Conservation (phyloP, 352 stramenopile genomes). For the Detonula confervacea region DNA sequence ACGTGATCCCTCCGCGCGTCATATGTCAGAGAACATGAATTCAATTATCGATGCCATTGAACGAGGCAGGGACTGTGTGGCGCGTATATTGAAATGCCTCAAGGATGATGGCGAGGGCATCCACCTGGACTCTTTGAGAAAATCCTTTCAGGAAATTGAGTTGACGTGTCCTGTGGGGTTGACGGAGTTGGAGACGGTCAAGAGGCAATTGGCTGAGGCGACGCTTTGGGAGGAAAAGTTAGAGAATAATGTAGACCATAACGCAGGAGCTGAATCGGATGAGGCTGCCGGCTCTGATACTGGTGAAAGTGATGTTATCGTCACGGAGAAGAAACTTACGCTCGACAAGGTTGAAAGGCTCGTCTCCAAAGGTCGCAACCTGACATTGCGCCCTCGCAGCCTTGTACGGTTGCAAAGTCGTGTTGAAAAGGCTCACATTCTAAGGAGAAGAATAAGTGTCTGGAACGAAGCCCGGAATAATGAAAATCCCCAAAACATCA, state of each 20-base stretch:
- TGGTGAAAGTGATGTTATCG: conserved; percentile 39
- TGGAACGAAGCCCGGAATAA: conserved; percentile 63
- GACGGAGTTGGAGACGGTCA: conserved; percentile 57
- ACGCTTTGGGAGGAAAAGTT: conserved; percentile 67
- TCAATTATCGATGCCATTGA: conserved; percentile 67
- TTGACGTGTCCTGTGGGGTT: conserved; percentile 52
- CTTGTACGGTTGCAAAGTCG: conserved; percentile 49
- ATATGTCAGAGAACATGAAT: conserved; percentile 69
- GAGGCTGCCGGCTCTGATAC: conserved; percentile 41
- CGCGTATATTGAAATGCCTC: conserved; percentile 60
- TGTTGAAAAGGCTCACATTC: conserved; percentile 46
- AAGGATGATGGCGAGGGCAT: conserved; percentile 68
- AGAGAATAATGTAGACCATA: conserved; percentile 49
- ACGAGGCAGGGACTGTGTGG: conserved; percentile 59
- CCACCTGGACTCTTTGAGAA: conserved; percentile 63
- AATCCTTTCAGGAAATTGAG: conserved; percentile 56
- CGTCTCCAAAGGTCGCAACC: conserved; percentile 44
- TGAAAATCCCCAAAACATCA: conserved; percentile 60
- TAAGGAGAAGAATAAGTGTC: conserved; percentile 47
- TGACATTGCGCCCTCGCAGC: conserved; percentile 50
- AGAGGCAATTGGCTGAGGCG: conserved; percentile 50
- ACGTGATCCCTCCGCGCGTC: conserved; percentile 59
- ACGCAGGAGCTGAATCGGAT: too few relatives aligned
- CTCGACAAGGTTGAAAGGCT: conserved; percentile 62
- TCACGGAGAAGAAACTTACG: conserved; percentile 55